Percentiles rank a stretch among this genome's conserved stretches.
Evolutionary conservation across 306 rosid species (phyloP).

Genomic region (Acacia acuminata): DNA sequence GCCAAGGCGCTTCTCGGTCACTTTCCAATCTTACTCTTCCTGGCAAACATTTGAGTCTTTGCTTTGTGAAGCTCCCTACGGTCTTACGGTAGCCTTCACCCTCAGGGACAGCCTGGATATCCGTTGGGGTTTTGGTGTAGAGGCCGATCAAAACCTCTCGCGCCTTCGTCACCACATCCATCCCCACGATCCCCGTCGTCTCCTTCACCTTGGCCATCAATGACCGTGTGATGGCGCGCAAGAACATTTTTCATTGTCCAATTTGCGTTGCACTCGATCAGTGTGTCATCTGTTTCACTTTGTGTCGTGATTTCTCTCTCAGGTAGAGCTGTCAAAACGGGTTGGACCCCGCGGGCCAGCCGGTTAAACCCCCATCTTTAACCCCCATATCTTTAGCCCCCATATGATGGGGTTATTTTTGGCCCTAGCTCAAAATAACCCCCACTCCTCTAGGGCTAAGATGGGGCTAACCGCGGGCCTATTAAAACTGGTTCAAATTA

Average conservation of each 20-base stretch:
- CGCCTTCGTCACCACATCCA: constrained; percentile 89
- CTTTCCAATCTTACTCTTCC: constrained; percentile 84
- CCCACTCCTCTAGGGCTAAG: too few relatives aligned
- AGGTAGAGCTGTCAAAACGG: too few relatives aligned
- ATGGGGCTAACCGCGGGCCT: too few relatives aligned
- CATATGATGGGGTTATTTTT: too few relatives aligned
- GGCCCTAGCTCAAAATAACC: too few relatives aligned
- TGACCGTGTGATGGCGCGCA: constrained; percentile 82
- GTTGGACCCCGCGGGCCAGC: too few relatives aligned
- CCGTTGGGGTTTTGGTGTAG: constrained; percentile 73
- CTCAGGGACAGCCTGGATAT: constrained; percentile 84
- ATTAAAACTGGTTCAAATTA: too few relatives aligned
- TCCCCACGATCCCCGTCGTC: constrained; percentile 85
- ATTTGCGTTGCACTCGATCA: neutral
- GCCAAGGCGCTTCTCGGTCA: constrained; percentile 59
- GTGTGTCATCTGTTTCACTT: neutral
- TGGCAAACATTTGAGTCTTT: constrained; percentile 73
- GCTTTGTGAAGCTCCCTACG: constrained; percentile 78
- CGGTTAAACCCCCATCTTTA: too few relatives aligned
- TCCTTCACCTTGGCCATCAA: constrained; percentile 82
- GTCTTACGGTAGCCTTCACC: constrained; percentile 95
- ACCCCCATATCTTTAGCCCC: too few relatives aligned
- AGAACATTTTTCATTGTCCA: constrained; percentile 51
- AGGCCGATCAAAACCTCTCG: constrained; percentile 77
- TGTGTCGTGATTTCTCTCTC: neutral